Evolutionary conservation across 169 alveolate species (phyloP).

Genomic region (Eimeria maxima): DNA sequence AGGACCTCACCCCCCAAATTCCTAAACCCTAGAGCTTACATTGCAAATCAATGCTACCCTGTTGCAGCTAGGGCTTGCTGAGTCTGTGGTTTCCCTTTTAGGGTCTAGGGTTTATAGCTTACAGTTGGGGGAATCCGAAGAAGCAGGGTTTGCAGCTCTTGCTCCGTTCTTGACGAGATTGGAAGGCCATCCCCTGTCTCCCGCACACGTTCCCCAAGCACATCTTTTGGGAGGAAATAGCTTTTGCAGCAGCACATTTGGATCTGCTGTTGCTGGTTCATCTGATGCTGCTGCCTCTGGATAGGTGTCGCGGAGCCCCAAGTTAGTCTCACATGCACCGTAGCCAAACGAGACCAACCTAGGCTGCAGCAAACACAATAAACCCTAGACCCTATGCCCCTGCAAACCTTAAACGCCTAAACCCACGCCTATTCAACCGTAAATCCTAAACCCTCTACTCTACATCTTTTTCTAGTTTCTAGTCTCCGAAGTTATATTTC

Average conservation of each 20-base stretch:
- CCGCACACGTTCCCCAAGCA: constrained; percentile 27
- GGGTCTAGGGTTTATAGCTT: background rate
- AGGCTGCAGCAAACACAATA: constrained; percentile 26
- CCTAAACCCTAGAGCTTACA: constrained; percentile 7
- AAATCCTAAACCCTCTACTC: background rate
- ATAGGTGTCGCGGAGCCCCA: background rate
- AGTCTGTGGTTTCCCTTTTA: background rate
- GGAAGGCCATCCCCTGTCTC: constrained; percentile 26
- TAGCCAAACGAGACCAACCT: constrained; percentile 60
- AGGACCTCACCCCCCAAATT: background rate
- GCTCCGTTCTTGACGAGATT: background rate
- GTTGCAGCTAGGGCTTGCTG: background rate
- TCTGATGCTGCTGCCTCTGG: background rate
- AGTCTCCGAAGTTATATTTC: no score
- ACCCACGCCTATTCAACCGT: background rate
- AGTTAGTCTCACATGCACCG: constrained; percentile 82
- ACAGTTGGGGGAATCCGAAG: constrained; percentile 33
- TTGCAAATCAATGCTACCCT: background rate
- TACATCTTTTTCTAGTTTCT: background rate
- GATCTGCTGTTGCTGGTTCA: background rate
- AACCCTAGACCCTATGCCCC: background rate
- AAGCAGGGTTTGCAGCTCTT: background rate
- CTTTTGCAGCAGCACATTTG: background rate
- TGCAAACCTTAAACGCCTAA: background rate
- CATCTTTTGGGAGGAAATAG: background rate